Evolutionary conservation across 2,329 filamentous ascomycete genomes (phyloP), one percentile per base, ranked within the genome.

Genomic region (Xylaria sp.): DNA sequence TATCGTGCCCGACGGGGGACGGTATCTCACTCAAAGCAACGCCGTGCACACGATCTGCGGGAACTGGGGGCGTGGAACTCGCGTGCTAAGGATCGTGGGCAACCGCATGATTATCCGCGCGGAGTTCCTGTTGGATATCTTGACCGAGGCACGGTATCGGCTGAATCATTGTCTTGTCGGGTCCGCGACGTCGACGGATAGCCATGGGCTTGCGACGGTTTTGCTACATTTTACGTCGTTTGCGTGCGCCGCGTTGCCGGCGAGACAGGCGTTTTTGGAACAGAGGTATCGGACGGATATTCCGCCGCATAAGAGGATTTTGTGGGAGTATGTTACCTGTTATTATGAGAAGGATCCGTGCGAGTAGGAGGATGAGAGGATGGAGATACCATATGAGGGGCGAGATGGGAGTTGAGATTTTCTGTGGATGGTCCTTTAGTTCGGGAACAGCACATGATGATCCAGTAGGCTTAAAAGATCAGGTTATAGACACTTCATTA

Each of bases 301-400:
- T 1, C 11, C 44, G 1, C 34, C 23, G 5, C 7, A 13, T 0
- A 52, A 63, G 46, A 57, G 48, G 4, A 34, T 51, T 18, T 23
- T 59, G 2, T 63, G 61, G 61, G 39, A 54, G 18, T 18, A 3
- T 3, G 51, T 62, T 7, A 13, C 11, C 1, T 59, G 57, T 39
- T 0, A 47, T n/a, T 62, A 39, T 11, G 57, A 6, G 18, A 50
- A 16, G 7, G 60, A 62, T 35, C 60, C 60, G 10, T 62, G 60
- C 11, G 54, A 57, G 13, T 4, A 1, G 1, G 5, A 10, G 37
- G 7, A 4, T 4, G 2, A 2, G 5, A 10, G 37, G 37, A 16
- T 16, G 16, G 11, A 6, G 37, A 10, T 42, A 8, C n/a, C n/a
- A 42, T 42, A 42, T 42, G 3, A 10, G 1, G 37, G 37, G 9